These are phyloP conservation scores for Candida sakaeoensis DNA, from an alignment of 805 yeast species.

Conservation along the genomic window DNA sequence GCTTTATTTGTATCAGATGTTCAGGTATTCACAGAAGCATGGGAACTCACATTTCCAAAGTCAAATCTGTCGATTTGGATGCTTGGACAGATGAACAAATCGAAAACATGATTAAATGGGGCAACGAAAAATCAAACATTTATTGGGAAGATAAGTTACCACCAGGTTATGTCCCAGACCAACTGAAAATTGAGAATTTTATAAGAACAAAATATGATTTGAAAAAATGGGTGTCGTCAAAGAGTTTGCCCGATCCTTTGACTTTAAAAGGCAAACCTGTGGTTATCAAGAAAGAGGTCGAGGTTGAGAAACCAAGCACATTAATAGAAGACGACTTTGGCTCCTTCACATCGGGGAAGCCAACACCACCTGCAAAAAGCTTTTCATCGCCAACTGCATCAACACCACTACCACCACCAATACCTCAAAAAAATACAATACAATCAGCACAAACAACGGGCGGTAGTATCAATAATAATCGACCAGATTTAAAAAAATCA, in stretches of 20 bases:
- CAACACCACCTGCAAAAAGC: conserved; percentile 6
- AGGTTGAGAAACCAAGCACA: conserved; percentile 11
- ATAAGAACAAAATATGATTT: conserved; percentile 89
- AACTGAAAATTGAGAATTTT: conserved; percentile 79
- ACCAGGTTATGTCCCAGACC: conserved; percentile 69
- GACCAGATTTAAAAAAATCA: conserved; percentile 90
- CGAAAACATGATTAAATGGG: conserved; percentile 78
- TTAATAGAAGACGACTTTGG: conserved; percentile 41
- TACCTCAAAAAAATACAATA: conserved; percentile 3
- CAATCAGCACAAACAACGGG: conserved; percentile 36
- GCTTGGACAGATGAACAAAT: conserved; percentile 96
- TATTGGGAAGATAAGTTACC: conserved; percentile 86
- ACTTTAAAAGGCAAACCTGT: conserved; percentile 18
- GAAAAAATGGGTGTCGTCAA: conserved; percentile 77
- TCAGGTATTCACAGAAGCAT: conserved; percentile 93
- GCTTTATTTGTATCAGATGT: conserved; percentile 89
- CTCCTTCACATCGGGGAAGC: conserved; percentile 28
- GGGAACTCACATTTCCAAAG: conserved; percentile 94
- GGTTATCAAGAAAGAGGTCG: neutral
- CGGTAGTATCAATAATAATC: conserved; percentile 29
- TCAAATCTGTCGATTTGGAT: conserved; percentile 90
- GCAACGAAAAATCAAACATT: conserved; percentile 71
- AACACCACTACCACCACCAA: conserved; percentile 8
- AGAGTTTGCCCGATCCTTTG: conserved; percentile 58
- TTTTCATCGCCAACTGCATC: neutral